Percentiles rank a stretch among this genome's conserved stretches.
Evolutionary conservation across 139 green algal species (phyloP).

Genomic region (Volvox africanus): DNA sequence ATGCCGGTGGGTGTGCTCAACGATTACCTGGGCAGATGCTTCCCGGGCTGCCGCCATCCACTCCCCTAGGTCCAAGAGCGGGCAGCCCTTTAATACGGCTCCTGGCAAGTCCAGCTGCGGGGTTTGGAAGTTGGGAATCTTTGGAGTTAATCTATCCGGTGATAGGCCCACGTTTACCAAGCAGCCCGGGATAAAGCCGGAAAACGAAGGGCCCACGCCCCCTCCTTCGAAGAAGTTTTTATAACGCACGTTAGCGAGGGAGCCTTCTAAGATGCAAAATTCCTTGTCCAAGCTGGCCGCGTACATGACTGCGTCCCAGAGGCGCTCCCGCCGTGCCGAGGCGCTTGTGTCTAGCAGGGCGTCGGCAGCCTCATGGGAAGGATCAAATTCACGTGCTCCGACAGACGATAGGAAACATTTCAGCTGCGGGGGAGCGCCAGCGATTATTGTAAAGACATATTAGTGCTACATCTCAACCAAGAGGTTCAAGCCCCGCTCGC

Average conservation of each 20-base stretch:
- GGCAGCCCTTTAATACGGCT: not conserved
- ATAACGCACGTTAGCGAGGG: conserved; percentile 6
- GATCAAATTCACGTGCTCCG: not conserved
- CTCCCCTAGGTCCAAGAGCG: not conserved
- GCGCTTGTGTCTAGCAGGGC: conserved; percentile 3
- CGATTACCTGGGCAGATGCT: not conserved
- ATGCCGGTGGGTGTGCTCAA: not conserved
- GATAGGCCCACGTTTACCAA: not conserved
- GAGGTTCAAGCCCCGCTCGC: not conserved
- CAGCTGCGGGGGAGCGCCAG: not conserved
- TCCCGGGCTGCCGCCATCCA: not conserved
- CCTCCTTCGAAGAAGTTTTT: not conserved
- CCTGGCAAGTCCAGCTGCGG: conserved; percentile 22
- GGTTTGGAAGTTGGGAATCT: not conserved
- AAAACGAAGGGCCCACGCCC: not conserved
- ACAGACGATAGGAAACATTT: conserved; percentile 27
- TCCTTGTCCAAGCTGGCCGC: not conserved
- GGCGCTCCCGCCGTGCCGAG: not conserved
- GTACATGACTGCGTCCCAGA: conserved; percentile 21
- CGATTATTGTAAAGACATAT: not conserved
- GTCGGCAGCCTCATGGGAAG: not conserved
- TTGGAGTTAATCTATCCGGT: not conserved
- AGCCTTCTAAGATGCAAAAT: not conserved
- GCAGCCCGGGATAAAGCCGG: not conserved
- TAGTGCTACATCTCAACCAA: not conserved